Evolutionary conservation across 352 stramenopile genomes (phyloP).

Genomic region (Globisporangium cederbergense): DNA sequence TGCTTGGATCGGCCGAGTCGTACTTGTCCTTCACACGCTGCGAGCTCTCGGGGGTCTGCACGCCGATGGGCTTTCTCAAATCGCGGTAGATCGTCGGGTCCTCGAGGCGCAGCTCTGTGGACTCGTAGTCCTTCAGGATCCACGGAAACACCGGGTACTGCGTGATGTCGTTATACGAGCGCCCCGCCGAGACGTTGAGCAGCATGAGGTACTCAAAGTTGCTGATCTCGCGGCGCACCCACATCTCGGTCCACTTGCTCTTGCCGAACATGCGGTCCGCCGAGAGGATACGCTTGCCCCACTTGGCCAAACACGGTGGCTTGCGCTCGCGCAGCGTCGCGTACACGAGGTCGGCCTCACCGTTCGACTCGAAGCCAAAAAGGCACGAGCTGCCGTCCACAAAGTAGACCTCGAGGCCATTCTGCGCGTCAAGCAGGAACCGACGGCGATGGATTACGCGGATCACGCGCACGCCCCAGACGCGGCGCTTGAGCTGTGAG

Average conservation of each 20-base stretch:
- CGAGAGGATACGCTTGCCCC: conserved; percentile 67
- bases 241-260: conserved; percentile 87
- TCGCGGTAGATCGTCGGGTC: conserved; percentile 94
- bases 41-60: conserved; percentile 53
- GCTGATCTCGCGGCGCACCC: conserved; percentile 80
- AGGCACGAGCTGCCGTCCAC: conserved; percentile 81
- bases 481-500: conserved; percentile 64
- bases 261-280: conserved; percentile 72
- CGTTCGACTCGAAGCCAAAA: conserved; percentile 58
- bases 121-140: conserved; percentile 96
- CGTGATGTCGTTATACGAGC: conserved; percentile 96
- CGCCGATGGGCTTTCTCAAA: conserved; percentile 96
- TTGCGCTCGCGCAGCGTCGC: conserved; percentile 77
- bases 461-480: conserved; percentile 80
- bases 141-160: conserved; percentile 99
- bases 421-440: conserved; percentile 68
- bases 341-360: conserved; percentile 78
- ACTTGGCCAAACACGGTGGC: conserved; percentile 72
- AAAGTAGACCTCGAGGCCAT: conserved; percentile 83
- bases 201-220: conserved; percentile 97
- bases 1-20: conserved; percentile 36
- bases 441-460: conserved; percentile 72
- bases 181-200: conserved; percentile 93
- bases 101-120: conserved; percentile 90
- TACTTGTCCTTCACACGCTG: conserved; percentile 48